Evolutionary conservation across 352 stramenopile genomes (phyloP).

Genomic region (Phytophthora uliginosa): DNA sequence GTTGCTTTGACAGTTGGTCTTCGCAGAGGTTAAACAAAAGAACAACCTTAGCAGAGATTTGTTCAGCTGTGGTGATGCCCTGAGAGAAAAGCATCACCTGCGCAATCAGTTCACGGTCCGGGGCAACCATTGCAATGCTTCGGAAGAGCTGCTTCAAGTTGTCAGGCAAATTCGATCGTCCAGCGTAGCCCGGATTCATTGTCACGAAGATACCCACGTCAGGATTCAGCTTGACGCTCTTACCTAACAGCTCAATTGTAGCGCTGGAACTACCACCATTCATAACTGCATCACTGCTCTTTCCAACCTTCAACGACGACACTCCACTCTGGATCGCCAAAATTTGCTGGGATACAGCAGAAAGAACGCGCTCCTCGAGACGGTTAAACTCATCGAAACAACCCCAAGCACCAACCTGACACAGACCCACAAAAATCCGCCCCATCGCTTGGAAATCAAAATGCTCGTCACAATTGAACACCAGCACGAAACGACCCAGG

Average conservation of each 20-base stretch:
- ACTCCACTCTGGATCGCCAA: slow-evolving; percentile 99
- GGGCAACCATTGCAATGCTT: slow-evolving; percentile 99
- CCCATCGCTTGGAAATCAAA: slow-evolving; percentile 99
- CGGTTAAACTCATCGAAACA: slow-evolving; percentile 99
- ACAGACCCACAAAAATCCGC: slow-evolving; percentile 99
- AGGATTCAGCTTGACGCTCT: slow-evolving; percentile 95
- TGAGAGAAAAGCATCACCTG: slow-evolving; percentile 99
- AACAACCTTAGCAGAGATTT: slow-evolving; percentile 98
- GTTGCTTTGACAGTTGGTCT: slow-evolving; percentile 98
- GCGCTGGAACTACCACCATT: slow-evolving; percentile 30
- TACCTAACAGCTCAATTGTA: slow-evolving; percentile 97
- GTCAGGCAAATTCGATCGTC: slow-evolving; percentile 97
- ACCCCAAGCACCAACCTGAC: slow-evolving; percentile 99
- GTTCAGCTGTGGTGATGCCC: slow-evolving; percentile 98
- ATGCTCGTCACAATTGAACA: slow-evolving; percentile 99
- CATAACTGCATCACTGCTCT: slow-evolving; percentile 46
- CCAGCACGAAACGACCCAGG: slow-evolving; percentile 99
- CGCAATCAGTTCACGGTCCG: slow-evolving; percentile 99
- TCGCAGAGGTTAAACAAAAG: slow-evolving; percentile 99
- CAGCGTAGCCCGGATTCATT: slow-evolving; percentile 99
- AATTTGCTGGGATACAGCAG: slow-evolving; percentile 99
- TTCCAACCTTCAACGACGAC: slow-evolving; percentile 78
- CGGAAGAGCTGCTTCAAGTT: slow-evolving; percentile 99
- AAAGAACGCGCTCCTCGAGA: slow-evolving; percentile 99
- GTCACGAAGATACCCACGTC: slow-evolving; percentile 99